Evolutionary conservation across 345 rosid genomes (phyloP).

Genomic region (Arabidopsis arenosa): DNA sequence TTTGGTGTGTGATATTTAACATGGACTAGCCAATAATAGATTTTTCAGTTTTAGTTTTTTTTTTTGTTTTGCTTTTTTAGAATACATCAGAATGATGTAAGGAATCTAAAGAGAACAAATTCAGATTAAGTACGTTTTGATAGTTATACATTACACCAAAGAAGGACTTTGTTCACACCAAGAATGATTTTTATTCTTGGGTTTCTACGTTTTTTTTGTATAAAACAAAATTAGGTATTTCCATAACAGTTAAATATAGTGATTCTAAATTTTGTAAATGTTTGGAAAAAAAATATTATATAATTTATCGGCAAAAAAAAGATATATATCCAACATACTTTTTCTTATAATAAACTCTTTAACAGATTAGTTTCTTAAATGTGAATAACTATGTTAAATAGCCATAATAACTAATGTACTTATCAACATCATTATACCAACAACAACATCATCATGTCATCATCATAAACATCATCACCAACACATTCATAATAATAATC

Average conservation of each 20-base stretch:
- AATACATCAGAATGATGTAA: background rate
- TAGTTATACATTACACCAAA: background rate
- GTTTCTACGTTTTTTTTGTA: too few relatives aligned
- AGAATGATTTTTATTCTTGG: background rate
- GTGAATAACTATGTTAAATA: background rate
- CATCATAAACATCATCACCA: background rate
- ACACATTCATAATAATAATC: background rate
- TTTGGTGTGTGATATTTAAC: background rate
- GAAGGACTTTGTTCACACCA: background rate
- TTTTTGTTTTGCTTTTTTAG: background rate
- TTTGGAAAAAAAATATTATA: background rate
- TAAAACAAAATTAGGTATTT: background rate
- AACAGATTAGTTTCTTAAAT: too few relatives aligned
- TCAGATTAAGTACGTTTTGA: background rate
- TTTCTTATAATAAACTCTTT: background rate
- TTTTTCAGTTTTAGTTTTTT: background rate
- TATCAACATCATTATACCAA: too few relatives aligned
- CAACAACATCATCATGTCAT: background rate
- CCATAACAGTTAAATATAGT: background rate
- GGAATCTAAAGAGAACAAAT: background rate
- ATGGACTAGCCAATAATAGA: constrained; percentile 19
- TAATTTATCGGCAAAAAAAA: background rate
- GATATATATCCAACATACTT: too few relatives aligned
- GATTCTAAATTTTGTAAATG: background rate
- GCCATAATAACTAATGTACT: too few relatives aligned